Evolutionary conservation across 768 basidiomycete species (phyloP).

Genomic region (Hericium coralloides): DNA sequence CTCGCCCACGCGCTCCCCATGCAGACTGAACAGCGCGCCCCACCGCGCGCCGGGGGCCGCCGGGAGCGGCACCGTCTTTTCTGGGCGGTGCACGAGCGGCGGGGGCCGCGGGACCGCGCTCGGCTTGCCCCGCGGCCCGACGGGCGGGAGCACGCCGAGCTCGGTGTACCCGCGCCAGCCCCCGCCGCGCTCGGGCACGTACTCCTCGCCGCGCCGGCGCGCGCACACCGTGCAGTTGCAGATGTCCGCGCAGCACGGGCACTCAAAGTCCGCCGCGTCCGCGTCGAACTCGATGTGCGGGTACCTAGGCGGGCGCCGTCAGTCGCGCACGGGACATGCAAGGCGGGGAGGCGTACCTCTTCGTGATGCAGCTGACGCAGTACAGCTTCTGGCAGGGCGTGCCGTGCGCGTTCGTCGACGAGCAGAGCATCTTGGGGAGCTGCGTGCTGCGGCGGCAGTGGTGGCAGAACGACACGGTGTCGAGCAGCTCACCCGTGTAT

Average conservation of each 20-base stretch:
- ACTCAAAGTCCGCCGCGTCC: constrained; percentile 23
- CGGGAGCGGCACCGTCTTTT: background rate
- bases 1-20: background rate
- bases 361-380: constrained; percentile 10
- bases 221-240: constrained; percentile 45
- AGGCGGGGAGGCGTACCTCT: background rate
- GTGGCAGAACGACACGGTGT: constrained; percentile 4
- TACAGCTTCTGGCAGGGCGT: constrained; percentile 1
- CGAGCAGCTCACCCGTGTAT: too few relatives aligned
- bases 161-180: constrained; percentile 8
- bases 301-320: constrained; percentile 22
- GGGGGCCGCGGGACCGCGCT: background rate
- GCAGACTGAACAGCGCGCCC: background rate
- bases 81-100: background rate
- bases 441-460: constrained; percentile 8
- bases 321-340: background rate
- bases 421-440: constrained; percentile 6
- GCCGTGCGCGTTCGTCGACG: background rate
- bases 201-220: constrained; percentile 36
- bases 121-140: background rate
- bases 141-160: background rate
- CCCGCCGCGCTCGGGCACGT: constrained; percentile 25
- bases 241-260: constrained; percentile 34
- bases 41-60: background rate
- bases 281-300: constrained; percentile 29